phyloP scores from a whole-genome alignment of 2,329 filamentous ascomycete genomes.

The Thelonectria blattea region DNA sequence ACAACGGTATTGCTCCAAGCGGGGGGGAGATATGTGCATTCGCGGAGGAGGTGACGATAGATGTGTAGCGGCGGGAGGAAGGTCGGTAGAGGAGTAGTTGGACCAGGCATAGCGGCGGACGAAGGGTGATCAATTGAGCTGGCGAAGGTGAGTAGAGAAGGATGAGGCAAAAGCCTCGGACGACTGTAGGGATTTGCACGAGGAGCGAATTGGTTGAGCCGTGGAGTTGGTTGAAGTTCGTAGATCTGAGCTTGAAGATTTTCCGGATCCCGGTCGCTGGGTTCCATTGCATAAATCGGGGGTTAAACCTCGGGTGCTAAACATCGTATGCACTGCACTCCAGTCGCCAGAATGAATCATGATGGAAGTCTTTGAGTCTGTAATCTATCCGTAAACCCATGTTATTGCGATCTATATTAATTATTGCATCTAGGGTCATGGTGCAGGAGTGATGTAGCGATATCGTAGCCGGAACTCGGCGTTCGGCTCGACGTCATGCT shows the following conservation, averaged over 20 bases:
- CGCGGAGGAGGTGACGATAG: conserved; percentile 66
- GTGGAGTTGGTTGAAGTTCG: not conserved
- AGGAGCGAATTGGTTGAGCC: not conserved
- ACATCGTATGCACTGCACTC: not conserved
- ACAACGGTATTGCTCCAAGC: conserved; percentile 54
- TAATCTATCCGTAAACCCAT: too few species aligned
- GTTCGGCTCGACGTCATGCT: too few species aligned
- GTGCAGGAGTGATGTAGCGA: too few species aligned
- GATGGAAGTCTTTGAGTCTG: too few species aligned
- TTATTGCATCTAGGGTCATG: too few species aligned
- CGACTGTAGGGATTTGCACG: not conserved
- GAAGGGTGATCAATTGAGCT: not conserved
- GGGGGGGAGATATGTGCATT: conserved; percentile 64
- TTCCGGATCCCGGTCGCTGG: not conserved
- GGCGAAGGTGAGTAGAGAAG: not conserved
- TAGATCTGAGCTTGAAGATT: not conserved
- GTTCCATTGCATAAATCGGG: not conserved
- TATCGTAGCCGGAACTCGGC: too few species aligned
- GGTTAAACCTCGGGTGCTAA: not conserved
- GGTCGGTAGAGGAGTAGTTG: conserved; percentile 34
- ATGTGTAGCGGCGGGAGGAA: conserved; percentile 44
- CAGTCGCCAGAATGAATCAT: not conserved
- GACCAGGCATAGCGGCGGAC: conserved; percentile 38
- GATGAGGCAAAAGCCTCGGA: conserved; percentile 20
- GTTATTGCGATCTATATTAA: too few species aligned